A percentile compares a stretch with the other conserved stretches of the same genome.
Conservation (phyloP, 805 yeast genomes). For the Grigorovia yakushimaensis region DNA sequence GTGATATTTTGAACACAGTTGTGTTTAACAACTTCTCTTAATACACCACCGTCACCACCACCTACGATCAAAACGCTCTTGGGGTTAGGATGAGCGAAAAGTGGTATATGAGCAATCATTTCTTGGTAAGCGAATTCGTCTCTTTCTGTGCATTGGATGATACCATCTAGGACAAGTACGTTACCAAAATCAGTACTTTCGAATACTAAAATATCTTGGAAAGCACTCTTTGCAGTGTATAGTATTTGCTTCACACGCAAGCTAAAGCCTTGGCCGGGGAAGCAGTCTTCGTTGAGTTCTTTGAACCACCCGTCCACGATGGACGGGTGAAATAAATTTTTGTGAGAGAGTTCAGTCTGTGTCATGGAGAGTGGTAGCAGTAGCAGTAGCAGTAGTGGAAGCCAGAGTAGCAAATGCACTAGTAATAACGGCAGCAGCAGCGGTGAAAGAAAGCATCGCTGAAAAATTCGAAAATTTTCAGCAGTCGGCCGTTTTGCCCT, state of each 20-base stretch:
- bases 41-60: conserved; percentile 94
- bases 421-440: too few relatives aligned
- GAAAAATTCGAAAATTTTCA: too few relatives aligned
- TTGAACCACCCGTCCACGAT: conserved; percentile 69
- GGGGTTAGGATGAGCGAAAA: conserved; percentile 69
- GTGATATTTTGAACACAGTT: conserved; percentile 52
- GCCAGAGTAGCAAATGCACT: too few relatives aligned
- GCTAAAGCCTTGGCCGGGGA: conserved; percentile 82
- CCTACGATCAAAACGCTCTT: conserved; percentile 77
- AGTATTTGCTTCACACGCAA: conserved; percentile 54
- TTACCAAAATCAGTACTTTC: conserved; percentile 71
- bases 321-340: conserved; percentile 16
- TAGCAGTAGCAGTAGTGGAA: too few relatives aligned
- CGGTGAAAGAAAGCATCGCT: too few relatives aligned
- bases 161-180: conserved; percentile 82
- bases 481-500: neutral
- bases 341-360: too few relatives aligned
- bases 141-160: conserved; percentile 81
- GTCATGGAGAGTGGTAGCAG: too few relatives aligned
- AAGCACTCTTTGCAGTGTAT: conserved; percentile 57
- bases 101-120: conserved; percentile 75
- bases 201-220: conserved; percentile 77
- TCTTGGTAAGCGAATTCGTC: conserved; percentile 95
- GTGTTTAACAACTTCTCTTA: conserved; percentile 80
- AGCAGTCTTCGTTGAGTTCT: conserved; percentile 57